Conservation (phyloP, 2,329 filamentous ascomycete species). For the Macrophomina tecta region DNA sequence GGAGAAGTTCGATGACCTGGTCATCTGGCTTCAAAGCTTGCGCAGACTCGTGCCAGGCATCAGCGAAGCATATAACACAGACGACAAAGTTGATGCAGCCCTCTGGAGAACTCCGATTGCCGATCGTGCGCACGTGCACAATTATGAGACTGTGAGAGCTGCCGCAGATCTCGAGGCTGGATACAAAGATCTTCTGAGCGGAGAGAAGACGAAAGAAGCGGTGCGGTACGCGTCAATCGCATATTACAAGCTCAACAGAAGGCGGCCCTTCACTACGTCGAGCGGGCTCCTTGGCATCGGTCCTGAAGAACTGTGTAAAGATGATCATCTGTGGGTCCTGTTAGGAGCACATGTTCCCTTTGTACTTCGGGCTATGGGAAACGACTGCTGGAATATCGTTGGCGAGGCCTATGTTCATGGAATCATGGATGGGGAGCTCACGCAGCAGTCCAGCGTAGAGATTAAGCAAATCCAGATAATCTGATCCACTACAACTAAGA, state of each 20-base stretch:
- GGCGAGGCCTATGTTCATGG: slow-evolving; percentile 4
- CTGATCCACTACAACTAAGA: neutral
- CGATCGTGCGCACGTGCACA: neutral
- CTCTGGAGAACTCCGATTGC: slow-evolving; percentile 3
- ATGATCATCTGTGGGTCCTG: neutral
- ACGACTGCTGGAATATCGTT: neutral
- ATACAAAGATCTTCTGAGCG: neutral
- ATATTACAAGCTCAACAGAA: slow-evolving; percentile 1
- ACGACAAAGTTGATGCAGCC: neutral
- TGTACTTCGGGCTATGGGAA: neutral
- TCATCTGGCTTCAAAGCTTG: neutral
- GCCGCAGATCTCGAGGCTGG: neutral
- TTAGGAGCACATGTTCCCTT: neutral
- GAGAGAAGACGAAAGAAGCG: neutral
- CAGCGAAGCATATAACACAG: neutral
- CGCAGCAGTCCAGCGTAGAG: neutral
- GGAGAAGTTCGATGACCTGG: neutral
- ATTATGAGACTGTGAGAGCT: slow-evolving; percentile 1
- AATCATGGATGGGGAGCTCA: neutral
- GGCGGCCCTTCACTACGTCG: neutral
- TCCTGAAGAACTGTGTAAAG: neutral
- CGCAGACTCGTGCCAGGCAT: neutral
- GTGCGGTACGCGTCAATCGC: neutral
- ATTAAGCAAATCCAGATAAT: neutral
- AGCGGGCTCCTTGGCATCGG: neutral